phyloP scores from a whole-genome alignment of 768 basidiomycete species.

The Sarcodon aspratus region DNA sequence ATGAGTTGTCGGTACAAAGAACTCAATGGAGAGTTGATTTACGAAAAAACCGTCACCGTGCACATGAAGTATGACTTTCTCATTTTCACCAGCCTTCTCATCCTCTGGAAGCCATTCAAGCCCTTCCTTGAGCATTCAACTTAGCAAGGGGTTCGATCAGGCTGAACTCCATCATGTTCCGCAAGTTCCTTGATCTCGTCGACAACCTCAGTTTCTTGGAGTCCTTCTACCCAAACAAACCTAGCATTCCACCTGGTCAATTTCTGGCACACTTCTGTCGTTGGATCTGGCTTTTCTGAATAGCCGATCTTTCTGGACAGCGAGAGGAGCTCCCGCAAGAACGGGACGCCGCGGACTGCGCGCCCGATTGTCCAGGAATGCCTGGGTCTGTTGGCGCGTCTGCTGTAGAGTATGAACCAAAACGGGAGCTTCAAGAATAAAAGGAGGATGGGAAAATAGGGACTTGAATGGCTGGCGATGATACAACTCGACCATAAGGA shows the following conservation, averaged over 20 bases:
- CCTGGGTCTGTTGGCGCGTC: conserved; percentile 2
- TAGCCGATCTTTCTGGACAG: not conserved
- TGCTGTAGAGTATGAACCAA: conserved; percentile 7
- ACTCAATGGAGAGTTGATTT: not conserved
- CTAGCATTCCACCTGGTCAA: conserved; percentile 1
- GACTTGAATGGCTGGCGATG: conserved; percentile 8
- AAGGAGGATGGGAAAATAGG: not conserved
- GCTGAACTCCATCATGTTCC: conserved; percentile 4
- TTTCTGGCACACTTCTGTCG: conserved; percentile 1
- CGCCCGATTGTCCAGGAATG: conserved; percentile 3
- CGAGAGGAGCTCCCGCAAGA: not conserved
- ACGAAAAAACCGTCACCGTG: conserved; percentile 10
- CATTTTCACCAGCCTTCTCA: conserved; percentile 9
- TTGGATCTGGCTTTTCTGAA: not conserved
- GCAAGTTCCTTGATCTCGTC: conserved; percentile 1
- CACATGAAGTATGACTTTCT: conserved; percentile 11
- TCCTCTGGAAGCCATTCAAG: conserved; percentile 3
- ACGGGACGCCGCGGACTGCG: conserved; percentile 2
- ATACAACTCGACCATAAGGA: not conserved
- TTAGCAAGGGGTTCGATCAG: conserved; percentile 7
- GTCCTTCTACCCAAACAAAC: conserved; percentile 8
- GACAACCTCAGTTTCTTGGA: conserved; percentile 2
- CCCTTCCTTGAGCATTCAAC: conserved; percentile 7
- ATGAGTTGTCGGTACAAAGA: conserved; percentile 25
- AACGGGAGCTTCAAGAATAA: conserved; percentile 4